Percentiles rank a stretch among this genome's conserved stretches.
Evolutionary conservation across 306 rosid species (phyloP).

Genomic region (Cucumis cinereus): DNA sequence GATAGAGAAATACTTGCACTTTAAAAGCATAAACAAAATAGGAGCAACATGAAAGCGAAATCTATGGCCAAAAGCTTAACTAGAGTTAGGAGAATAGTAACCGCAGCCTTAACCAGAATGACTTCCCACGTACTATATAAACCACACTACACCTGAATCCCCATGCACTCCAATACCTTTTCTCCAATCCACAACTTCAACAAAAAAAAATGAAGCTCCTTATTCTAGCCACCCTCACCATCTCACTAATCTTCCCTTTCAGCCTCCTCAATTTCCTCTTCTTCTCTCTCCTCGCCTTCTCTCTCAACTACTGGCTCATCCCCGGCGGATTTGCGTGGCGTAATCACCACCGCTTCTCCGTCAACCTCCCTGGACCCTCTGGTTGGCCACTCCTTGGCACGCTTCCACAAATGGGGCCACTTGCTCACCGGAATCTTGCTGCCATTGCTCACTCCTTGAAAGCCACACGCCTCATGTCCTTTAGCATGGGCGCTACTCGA

Average conservation of each 20-base stretch:
- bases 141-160: neutral
- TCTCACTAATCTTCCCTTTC: conserved; percentile 13
- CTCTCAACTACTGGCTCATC: conserved; percentile 36
- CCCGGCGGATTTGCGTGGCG: conserved; percentile 95
- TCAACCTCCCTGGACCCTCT: conserved; percentile 32
- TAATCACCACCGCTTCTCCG: neutral
- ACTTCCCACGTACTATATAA: conserved; percentile 1
- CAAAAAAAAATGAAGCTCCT: conserved; percentile 26
- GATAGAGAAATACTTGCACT: no score
- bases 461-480: conserved; percentile 58
- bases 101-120: neutral
- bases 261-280: conserved; percentile 18
- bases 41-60: neutral
- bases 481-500: conserved; percentile 54
- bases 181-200: neutral
- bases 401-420: conserved; percentile 47
- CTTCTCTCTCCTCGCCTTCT: conserved; percentile 19
- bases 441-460: conserved; percentile 25
- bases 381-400: conserved; percentile 75
- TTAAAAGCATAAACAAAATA: neutral
- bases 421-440: conserved; percentile 57
- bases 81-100: conserved; percentile 1
- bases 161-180: neutral
- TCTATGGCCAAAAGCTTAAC: neutral
- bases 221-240: neutral